Conservation (phyloP, 257 asterid species). For the Salvia hispanica region DNA sequence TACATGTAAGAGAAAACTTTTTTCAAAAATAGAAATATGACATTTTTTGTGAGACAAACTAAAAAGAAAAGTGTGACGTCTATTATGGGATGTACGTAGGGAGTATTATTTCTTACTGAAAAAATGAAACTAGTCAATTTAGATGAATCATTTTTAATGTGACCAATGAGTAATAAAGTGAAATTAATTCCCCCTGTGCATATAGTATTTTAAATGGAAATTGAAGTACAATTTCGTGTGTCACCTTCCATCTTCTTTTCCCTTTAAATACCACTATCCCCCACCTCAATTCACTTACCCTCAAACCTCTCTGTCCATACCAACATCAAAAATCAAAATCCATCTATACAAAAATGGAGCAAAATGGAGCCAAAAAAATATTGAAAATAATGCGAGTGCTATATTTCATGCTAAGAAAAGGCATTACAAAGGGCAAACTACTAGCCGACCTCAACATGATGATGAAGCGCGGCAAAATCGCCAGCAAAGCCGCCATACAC, state of each 20-base stretch:
- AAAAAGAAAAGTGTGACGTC: too few species aligned
- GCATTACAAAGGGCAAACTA: slow-evolving; percentile 43
- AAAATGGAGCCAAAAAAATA: slow-evolving; percentile 27
- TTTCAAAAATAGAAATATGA: too few species aligned
- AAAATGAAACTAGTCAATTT: too few species aligned
- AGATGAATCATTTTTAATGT: too few species aligned
- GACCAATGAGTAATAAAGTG: slow-evolving; percentile 14
- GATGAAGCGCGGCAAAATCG: slow-evolving; percentile 52
- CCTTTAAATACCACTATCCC: slow-evolving; percentile 41
- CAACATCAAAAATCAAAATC: slow-evolving; percentile 1
- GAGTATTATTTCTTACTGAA: too few species aligned
- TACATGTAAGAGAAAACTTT: too few species aligned
- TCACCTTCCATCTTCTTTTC: slow-evolving; percentile 1
- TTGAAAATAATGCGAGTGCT: slow-evolving; percentile 35
- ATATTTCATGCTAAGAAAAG: slow-evolving; percentile 42
- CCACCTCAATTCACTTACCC: slow-evolving; percentile 15
- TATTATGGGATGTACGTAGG: too few species aligned
- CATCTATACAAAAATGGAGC: not conserved
- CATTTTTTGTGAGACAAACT: too few species aligned
- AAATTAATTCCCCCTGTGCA: slow-evolving; percentile 17
- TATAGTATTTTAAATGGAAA: too few species aligned
- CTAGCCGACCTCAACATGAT: slow-evolving; percentile 40
- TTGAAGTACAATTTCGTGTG: slow-evolving; percentile 27
- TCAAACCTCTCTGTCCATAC: slow-evolving; percentile 19
- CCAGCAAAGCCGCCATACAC: slow-evolving; percentile 58